Percentiles rank a stretch among this genome's conserved stretches.
Evolutionary conservation across 1,284 basidiomycete species (phyloP).

Genomic region (Ustilago lituana): DNA sequence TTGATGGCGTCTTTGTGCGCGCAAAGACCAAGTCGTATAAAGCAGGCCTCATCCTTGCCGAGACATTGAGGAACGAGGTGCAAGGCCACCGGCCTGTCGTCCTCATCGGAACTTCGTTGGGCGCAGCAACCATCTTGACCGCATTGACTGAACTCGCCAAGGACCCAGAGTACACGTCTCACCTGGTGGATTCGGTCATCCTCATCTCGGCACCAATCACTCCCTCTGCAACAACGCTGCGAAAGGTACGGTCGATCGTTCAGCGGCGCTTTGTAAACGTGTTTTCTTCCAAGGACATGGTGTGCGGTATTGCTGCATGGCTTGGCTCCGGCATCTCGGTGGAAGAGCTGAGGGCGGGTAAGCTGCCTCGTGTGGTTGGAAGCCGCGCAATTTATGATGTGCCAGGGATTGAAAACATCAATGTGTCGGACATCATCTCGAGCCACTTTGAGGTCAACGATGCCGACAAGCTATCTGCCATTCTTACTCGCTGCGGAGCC

Average conservation of each 20-base stretch:
- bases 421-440: conserved; percentile 54
- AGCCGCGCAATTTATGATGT: conserved; percentile 44
- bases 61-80: conserved; percentile 71
- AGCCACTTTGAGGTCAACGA: conserved; percentile 58
- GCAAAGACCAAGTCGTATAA: conserved; percentile 47
- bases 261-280: conserved; percentile 71
- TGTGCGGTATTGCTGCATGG: conserved; percentile 71
- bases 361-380: conserved; percentile 48
- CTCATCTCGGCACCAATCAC: conserved; percentile 69
- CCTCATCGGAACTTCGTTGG: conserved; percentile 72
- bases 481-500: conserved; percentile 41
- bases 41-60: conserved; percentile 72
- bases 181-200: conserved; percentile 71
- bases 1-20: conserved; percentile 69
- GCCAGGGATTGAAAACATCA: conserved; percentile 57
- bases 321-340: conserved; percentile 67
- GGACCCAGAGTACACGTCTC: conserved; percentile 42
- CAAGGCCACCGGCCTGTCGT: conserved; percentile 72
- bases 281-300: conserved; percentile 69
- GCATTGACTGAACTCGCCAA: conserved; percentile 70
- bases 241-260: conserved; percentile 69
- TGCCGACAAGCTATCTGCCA: conserved; percentile 15
- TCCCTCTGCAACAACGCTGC: conserved; percentile 69
- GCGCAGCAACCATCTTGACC: conserved; percentile 71
- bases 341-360: conserved; percentile 69